phyloP scores from a whole-genome alignment of 1,284 basidiomycete species.

The Leccinum solheimii region DNA sequence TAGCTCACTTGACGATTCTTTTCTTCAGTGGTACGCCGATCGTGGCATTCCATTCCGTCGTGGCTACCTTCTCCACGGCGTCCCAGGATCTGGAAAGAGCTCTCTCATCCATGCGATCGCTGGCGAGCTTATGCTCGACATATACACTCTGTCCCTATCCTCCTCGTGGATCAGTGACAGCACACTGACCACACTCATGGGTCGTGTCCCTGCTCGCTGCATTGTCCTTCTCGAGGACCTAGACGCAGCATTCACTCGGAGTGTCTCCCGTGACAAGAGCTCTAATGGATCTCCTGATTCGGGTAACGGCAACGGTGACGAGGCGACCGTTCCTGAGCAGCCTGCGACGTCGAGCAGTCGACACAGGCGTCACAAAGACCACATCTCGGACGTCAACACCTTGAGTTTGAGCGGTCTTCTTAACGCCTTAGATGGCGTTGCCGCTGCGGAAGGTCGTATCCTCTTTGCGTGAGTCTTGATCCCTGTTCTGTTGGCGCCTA shows the following conservation, averaged over 20 bases:
- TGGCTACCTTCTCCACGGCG: conserved; percentile 80
- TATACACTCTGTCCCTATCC: conserved; percentile 75
- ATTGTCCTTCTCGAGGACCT: conserved; percentile 84
- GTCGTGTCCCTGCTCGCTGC: conserved; percentile 77
- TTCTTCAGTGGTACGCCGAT: conserved; percentile 59
- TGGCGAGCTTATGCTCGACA: conserved; percentile 76
- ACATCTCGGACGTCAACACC: conserved; percentile 75
- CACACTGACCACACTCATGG: conserved; percentile 75
- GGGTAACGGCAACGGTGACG: conserved; percentile 39
- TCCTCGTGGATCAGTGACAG: conserved; percentile 79
- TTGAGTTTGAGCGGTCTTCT: conserved; percentile 78
- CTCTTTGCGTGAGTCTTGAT: conserved; percentile 68
- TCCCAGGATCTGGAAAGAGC: conserved; percentile 80
- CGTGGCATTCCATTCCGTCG: conserved; percentile 80
- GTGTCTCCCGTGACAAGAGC: conserved; percentile 58
- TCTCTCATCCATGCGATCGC: conserved; percentile 84
- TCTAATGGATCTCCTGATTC: conserved; percentile 46
- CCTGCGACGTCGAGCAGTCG: conserved; percentile 37
- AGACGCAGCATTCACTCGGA: conserved; percentile 79
- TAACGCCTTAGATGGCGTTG: conserved; percentile 86
- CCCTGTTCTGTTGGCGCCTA: neutral
- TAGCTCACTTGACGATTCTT: neutral
- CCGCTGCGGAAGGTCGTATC: conserved; percentile 78
- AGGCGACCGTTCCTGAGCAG: conserved; percentile 35
- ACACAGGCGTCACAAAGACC: conserved; percentile 52